Evolutionary conservation across 2,329 filamentous ascomycete species (phyloP), one percentile per base, ranked within the genome.

Genomic region (Neoscytalidium dimidiatum): DNA sequence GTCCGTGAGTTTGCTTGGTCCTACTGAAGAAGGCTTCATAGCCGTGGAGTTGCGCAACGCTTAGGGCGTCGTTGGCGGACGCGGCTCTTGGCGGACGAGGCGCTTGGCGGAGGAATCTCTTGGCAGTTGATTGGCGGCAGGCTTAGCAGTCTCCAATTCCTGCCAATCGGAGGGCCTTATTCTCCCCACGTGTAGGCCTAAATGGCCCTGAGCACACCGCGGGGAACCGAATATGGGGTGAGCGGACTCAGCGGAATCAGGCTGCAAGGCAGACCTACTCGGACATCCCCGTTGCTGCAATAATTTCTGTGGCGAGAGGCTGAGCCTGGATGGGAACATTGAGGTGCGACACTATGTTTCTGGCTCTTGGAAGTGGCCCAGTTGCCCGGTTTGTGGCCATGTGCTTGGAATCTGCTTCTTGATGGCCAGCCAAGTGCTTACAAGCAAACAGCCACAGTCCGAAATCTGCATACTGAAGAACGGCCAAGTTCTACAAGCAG

Each of bases 111-210:
- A 48, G 41, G 6, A 26, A 8, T 7, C 33, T 19, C 52, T 41
- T 53, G 51, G 51, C 51, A 19, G 51, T 14, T n/a, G 28, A 43
- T 44, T 58, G 52, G 52, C 52, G 19, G 52, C 52, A 38, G 17
- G 52, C 52, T 56, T 41, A 9, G 11, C 31, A 11, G 11, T 33
- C 6, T 11, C 11, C 11, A 33, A 11, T 11, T 8, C 21, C 33
- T 56, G 14, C 53, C 53, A 58, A 58, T 58, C 14, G 44, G 53
- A 23, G 53, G 14, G 11, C 8, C 14, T 13, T 23, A 7, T 23
- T 7, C 3, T 26, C 29, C 31, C 9, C 49, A 58, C 53, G 33
- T 38, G 53, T 26, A 23, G 8, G 17, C 8, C 9, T 11, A 28
- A 29, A 17, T 23, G 26, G 46, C 13, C 23, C 26, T 49, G 23